A percentile compares a stretch with the other conserved stretches of the same genome.
These are phyloP conservation scores for Corrigiola litoralis DNA, from an alignment of 179 eudicot genomes.

Conservation along the genomic window DNA sequence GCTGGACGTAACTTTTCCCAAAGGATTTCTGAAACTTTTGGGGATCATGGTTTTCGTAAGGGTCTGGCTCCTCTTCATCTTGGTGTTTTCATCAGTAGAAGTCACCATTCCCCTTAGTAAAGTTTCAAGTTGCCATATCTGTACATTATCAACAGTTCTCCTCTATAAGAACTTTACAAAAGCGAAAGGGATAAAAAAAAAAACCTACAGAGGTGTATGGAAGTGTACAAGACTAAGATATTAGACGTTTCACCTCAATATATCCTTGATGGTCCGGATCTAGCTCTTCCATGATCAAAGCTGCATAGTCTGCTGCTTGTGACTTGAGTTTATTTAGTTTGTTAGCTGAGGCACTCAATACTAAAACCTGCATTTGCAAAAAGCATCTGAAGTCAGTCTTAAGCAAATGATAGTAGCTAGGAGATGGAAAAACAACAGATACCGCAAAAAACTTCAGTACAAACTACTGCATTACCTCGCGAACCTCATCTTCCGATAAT, in stretches of 20 bases:
- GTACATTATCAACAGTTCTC: constrained; percentile 9
- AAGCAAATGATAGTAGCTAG: not conserved
- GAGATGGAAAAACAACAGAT: not conserved
- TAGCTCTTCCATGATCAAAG: constrained; percentile 93
- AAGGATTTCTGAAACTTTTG: constrained; percentile 44
- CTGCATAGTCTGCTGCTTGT: constrained; percentile 72
- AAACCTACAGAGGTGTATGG: not conserved
- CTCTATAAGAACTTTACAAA: not conserved
- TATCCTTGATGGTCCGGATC: constrained; percentile 83
- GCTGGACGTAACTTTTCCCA: constrained; percentile 43
- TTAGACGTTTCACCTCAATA: constrained; percentile 55
- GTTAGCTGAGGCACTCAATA: constrained; percentile 88
- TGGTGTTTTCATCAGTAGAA: constrained; percentile 39
- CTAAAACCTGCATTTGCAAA: constrained; percentile 47
- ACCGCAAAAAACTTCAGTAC: not conserved
- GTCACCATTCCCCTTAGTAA: constrained; percentile 66
- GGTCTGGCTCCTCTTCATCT: constrained; percentile 31
- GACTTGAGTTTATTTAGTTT: constrained; percentile 72
- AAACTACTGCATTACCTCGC: constrained; percentile 53
- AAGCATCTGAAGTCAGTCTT: not conserved
- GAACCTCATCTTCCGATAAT: constrained; percentile 82
- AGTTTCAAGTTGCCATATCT: constrained; percentile 97
- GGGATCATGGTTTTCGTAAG: constrained; percentile 93
- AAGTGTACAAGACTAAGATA: not conserved
- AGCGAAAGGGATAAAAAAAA: not conserved